Percentiles rank a stretch among this genome's conserved stretches.
phyloP scores from a whole-genome alignment of 495 filamentous ascomycete species.

The Talaromyces adpressus region DNA sequence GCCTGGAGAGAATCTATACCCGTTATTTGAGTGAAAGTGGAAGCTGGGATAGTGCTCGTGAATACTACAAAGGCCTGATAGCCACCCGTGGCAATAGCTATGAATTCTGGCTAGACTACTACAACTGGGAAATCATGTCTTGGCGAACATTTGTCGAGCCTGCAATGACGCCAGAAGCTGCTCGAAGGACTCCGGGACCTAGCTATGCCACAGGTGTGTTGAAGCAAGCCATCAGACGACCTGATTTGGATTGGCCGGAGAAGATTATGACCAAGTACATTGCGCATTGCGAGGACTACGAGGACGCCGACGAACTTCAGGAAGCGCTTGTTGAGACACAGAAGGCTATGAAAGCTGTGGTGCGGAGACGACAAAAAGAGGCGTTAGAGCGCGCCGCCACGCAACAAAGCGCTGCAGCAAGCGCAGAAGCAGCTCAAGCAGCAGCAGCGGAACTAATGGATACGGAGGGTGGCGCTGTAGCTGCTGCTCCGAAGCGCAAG shows the following conservation, averaged over 20 bases:
- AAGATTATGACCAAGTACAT: slow-evolving; percentile 76
- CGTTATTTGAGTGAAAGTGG: slow-evolving; percentile 78
- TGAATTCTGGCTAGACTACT: slow-evolving; percentile 90
- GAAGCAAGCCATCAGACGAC: slow-evolving; percentile 60
- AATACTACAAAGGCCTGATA: slow-evolving; percentile 66
- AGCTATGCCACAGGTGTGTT: slow-evolving; percentile 65
- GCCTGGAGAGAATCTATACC: slow-evolving; percentile 84
- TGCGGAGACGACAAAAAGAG: slow-evolving; percentile 61
- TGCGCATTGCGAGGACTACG: slow-evolving; percentile 82
- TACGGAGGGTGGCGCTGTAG: slow-evolving; percentile 18
- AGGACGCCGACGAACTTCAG: slow-evolving; percentile 63
- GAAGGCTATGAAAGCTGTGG: slow-evolving; percentile 54
- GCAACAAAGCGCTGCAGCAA: slow-evolving; percentile 17
- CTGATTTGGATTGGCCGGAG: slow-evolving; percentile 84
- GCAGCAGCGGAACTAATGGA: slow-evolving; percentile 24
- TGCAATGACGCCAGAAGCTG: slow-evolving; percentile 39
- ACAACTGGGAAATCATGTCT: slow-evolving; percentile 78
- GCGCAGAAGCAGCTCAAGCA: slow-evolving; percentile 13
- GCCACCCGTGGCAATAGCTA: slow-evolving; percentile 63
- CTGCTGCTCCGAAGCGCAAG: slow-evolving; percentile 54
- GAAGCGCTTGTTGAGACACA: slow-evolving; percentile 62
- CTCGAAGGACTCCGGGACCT: slow-evolving; percentile 45
- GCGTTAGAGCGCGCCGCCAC: slow-evolving; percentile 45
- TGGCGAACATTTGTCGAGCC: slow-evolving; percentile 52
- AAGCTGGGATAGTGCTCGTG: slow-evolving; percentile 58